Evolutionary conservation across 2,329 filamentous ascomycete genomes (phyloP).

Genomic region (Aureobasidium vineae): DNA sequence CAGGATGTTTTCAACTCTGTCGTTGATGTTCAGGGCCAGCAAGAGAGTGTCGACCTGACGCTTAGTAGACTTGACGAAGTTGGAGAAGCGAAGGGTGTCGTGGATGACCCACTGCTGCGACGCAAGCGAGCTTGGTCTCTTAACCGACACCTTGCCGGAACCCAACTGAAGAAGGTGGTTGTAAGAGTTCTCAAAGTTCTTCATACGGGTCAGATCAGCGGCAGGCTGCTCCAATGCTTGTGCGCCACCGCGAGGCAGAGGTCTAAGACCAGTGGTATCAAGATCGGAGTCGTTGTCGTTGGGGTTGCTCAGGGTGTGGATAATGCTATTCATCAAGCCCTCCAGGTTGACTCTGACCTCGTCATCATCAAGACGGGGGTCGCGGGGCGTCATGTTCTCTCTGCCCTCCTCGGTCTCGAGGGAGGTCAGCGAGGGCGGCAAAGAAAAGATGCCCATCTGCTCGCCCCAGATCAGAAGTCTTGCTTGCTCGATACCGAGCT

Average conservation of each 20-base stretch:
- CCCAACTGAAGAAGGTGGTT: slow-evolving; percentile 45
- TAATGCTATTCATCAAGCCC: slow-evolving; percentile 44
- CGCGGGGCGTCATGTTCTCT: slow-evolving; percentile 45
- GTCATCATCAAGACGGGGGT: slow-evolving; percentile 45
- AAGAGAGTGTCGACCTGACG: slow-evolving; percentile 44
- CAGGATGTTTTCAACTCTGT: slow-evolving; percentile 43
- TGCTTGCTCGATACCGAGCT: slow-evolving; percentile 50
- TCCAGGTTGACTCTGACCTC: slow-evolving; percentile 42
- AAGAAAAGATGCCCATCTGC: slow-evolving; percentile 47
- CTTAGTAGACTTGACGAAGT: slow-evolving; percentile 44
- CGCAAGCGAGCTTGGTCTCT: slow-evolving; percentile 27
- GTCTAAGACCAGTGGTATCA: slow-evolving; percentile 47
- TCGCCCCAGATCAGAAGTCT: slow-evolving; percentile 50
- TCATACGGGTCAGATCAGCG: slow-evolving; percentile 46
- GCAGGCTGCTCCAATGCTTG: slow-evolving; percentile 40
- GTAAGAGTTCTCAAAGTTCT: slow-evolving; percentile 48
- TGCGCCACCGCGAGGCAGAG: slow-evolving; percentile 42
- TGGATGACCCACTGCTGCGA: slow-evolving; percentile 44
- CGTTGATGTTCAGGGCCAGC: slow-evolving; percentile 45
- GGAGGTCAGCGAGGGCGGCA: slow-evolving; percentile 46
- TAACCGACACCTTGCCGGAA: slow-evolving; percentile 36
- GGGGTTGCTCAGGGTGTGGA: slow-evolving; percentile 42
- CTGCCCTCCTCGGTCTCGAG: slow-evolving; percentile 46
- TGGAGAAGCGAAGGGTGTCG: slow-evolving; percentile 43
- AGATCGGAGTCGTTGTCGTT: slow-evolving; percentile 43